Evolutionary conservation across 176 grass and related monocot species (phyloP).

Genomic region (Juncus inflexus): DNA sequence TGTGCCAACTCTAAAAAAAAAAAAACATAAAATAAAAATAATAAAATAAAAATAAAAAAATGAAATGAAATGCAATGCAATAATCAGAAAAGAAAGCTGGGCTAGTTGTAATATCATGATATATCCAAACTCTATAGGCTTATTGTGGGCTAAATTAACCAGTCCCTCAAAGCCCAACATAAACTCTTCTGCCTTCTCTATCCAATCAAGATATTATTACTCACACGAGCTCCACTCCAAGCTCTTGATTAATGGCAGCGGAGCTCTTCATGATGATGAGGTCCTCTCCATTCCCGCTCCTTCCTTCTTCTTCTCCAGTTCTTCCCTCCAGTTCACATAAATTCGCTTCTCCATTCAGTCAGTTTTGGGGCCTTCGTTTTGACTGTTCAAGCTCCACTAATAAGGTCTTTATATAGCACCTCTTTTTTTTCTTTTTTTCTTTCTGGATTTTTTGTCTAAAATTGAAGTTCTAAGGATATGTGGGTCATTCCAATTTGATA

Average conservation of each 20-base stretch:
- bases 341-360: background rate
- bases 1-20: too few species aligned
- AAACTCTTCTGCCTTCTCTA: background rate
- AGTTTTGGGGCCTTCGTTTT: conserved; percentile 7
- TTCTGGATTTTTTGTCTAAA: conserved; percentile 7
- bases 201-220: background rate
- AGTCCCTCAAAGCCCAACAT: background rate
- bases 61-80: too few species aligned
- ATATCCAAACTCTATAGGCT: too few species aligned
- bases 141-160: background rate
- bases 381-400: conserved; percentile 11
- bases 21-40: too few species aligned
- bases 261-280: conserved; percentile 24
- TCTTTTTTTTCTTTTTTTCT: background rate
- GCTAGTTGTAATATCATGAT: too few species aligned
- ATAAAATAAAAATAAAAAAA: too few species aligned
- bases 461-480: background rate
- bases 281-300: background rate
- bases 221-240: background rate
- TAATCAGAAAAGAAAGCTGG: too few species aligned
- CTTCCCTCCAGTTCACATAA: background rate
- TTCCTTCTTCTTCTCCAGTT: conserved; percentile 23
- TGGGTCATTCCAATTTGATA: too few species aligned
- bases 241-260: conserved; percentile 7
- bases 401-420: conserved; percentile 15